Evolutionary conservation across 2,329 filamentous ascomycete species (phyloP).

Genomic region (Cladosporium sp.): DNA sequence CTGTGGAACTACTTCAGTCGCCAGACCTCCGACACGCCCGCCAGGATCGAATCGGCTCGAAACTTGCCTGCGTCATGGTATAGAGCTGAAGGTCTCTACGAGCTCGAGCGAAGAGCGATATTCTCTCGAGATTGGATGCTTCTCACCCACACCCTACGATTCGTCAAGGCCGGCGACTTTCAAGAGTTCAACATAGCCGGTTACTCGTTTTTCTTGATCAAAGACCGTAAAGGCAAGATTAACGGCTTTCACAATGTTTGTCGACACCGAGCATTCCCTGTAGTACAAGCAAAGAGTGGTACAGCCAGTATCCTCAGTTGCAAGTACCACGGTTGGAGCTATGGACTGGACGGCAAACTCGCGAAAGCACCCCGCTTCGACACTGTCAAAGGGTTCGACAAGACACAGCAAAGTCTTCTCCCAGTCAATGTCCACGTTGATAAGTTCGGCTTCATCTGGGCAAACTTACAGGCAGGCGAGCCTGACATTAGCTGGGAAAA

Average conservation of each 20-base stretch:
- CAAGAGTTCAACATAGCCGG: conserved; percentile 56
- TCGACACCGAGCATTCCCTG: conserved; percentile 61
- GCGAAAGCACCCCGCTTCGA: conserved; percentile 63
- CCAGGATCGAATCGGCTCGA: conserved; percentile 2
- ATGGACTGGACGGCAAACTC: conserved; percentile 58
- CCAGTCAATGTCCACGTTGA: conserved; percentile 58
- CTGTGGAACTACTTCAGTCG: conserved; percentile 14
- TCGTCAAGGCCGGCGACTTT: conserved; percentile 58
- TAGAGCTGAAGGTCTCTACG: conserved; percentile 39
- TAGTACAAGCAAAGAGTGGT: conserved; percentile 55
- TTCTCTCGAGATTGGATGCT: conserved; percentile 57
- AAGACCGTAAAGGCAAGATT: conserved; percentile 54
- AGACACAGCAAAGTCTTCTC: conserved; percentile 57
- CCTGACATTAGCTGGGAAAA: conserved; percentile 53
- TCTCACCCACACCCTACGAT: conserved; percentile 54
- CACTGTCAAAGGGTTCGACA: conserved; percentile 58
- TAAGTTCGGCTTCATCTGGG: conserved; percentile 58
- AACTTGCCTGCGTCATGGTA: conserved; percentile 19
- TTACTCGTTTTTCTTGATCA: conserved; percentile 53
- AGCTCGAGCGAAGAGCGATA: conserved; percentile 53
- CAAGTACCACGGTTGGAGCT: conserved; percentile 65
- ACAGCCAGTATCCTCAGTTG: conserved; percentile 57
- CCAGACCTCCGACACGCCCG: not conserved
- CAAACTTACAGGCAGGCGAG: conserved; percentile 55
- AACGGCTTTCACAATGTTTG: conserved; percentile 65